A percentile compares a stretch with the other conserved stretches of the same genome.
Conservation (phyloP, 116 monocot species). For the Phalaenopsis hybrid region DNA sequence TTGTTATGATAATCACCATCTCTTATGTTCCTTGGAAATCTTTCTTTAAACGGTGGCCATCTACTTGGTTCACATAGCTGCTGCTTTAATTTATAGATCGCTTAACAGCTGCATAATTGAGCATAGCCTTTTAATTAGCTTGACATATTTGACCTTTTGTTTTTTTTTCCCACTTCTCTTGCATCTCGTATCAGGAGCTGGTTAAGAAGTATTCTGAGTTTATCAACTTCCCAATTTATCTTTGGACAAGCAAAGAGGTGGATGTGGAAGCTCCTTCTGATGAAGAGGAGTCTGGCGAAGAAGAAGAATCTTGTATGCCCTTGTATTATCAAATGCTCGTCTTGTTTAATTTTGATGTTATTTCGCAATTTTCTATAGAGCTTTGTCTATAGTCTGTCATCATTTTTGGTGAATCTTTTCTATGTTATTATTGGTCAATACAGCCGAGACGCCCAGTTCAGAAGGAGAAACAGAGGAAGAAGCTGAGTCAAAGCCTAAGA, state of each 20-base stretch:
- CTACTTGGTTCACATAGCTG: not conserved
- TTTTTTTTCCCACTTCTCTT: not conserved
- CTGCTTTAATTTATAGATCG: not conserved
- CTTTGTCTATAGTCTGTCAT: not conserved
- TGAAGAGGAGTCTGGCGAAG: conserved; percentile 76
- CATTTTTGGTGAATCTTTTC: conserved; percentile 3
- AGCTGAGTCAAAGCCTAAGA: conserved; percentile 78
- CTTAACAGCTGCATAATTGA: not conserved
- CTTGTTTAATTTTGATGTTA: not conserved
- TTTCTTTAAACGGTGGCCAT: not conserved
- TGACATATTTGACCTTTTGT: not conserved
- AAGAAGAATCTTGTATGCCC: conserved; percentile 11
- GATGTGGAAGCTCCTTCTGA: conserved; percentile 94
- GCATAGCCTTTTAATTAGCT: not conserved
- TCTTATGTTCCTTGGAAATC: not conserved
- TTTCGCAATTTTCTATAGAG: not conserved
- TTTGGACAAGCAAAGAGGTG: conserved; percentile 94
- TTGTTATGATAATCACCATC: not conserved
- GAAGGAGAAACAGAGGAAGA: conserved; percentile 74
- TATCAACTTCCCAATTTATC: conserved; percentile 94
- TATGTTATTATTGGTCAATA: conserved; percentile 9
- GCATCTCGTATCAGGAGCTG: conserved; percentile 53
- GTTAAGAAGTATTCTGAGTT: conserved; percentile 99
- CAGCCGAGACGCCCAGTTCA: conserved; percentile 48
- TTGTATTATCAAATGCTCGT: not conserved